Evolutionary conservation across 495 filamentous ascomycete genomes (phyloP).

Genomic region (Aspergillus sclerotioniger): DNA sequence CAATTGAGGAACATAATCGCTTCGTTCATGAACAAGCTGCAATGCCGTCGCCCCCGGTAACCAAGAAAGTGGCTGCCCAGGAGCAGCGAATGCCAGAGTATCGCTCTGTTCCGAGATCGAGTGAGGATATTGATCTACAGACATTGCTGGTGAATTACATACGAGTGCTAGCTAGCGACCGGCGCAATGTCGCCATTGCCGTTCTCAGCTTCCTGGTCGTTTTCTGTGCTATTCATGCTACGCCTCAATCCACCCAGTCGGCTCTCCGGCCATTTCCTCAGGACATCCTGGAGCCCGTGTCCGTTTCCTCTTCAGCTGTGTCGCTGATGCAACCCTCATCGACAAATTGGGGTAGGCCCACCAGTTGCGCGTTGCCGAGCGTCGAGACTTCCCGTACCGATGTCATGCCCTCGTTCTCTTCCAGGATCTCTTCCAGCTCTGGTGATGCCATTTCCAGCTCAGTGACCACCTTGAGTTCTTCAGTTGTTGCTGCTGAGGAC

Average conservation of each 20-base stretch:
- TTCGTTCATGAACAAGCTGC: background rate
- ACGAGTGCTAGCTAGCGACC: constrained; percentile 63
- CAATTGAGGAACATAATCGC: background rate
- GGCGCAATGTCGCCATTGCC: constrained; percentile 67
- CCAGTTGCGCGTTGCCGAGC: background rate
- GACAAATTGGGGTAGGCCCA: background rate
- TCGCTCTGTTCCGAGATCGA: background rate
- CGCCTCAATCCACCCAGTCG: constrained; percentile 14
- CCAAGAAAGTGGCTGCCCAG: background rate
- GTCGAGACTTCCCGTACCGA: background rate
- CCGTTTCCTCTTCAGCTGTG: constrained; percentile 4
- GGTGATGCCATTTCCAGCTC: background rate
- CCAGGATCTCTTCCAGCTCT: background rate
- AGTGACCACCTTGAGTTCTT: background rate
- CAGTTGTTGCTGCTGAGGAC: background rate
- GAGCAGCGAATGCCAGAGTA: constrained; percentile 9
- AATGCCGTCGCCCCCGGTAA: background rate
- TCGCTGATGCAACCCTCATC: constrained; percentile 9
- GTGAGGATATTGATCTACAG: constrained; percentile 43
- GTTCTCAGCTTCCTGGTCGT: constrained; percentile 59
- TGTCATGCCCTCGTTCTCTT: background rate
- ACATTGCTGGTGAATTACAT: constrained; percentile 68
- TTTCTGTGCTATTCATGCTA: constrained; percentile 44
- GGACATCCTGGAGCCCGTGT: constrained; percentile 10
- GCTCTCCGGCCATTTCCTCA: constrained; percentile 19